A percentile compares a stretch with the other conserved stretches of the same genome.
These are phyloP conservation scores for Calonectria pseudoreteaudii DNA, from an alignment of 2,329 filamentous ascomycete species.

Conservation along the genomic window DNA sequence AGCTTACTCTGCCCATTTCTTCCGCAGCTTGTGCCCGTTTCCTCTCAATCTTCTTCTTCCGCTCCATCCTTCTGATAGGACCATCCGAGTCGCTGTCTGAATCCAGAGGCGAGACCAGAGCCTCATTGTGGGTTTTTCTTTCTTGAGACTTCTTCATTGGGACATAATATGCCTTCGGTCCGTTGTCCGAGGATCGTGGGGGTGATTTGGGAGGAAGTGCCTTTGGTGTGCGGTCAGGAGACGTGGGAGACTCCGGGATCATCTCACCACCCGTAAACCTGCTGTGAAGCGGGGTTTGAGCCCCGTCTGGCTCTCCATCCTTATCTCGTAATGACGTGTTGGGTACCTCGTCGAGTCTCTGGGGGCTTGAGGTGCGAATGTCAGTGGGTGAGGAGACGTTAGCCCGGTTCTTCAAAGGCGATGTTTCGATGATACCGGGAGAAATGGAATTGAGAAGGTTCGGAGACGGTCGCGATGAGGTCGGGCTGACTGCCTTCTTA, in stretches of 20 bases:
- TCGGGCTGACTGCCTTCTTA: conserved; percentile 63
- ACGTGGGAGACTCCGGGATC: conserved; percentile 53
- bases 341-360: conserved; percentile 46
- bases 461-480: conserved; percentile 69
- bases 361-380: conserved; percentile 56
- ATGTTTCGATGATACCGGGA: conserved; percentile 57
- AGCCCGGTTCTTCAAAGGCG: conserved; percentile 63
- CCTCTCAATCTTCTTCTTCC: conserved; percentile 50
- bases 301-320: conserved; percentile 28
- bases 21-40: conserved; percentile 55
- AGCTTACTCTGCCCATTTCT: conserved; percentile 55
- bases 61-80: conserved; percentile 46
- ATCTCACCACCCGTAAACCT: conserved; percentile 44
- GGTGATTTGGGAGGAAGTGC: conserved; percentile 30
- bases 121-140: conserved; percentile 46
- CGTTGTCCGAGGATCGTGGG: conserved; percentile 37
- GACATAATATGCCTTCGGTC: conserved; percentile 58
- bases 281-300: conserved; percentile 42
- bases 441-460: conserved; percentile 60
- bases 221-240: conserved; percentile 36
- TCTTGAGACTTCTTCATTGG: conserved; percentile 61
- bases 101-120: conserved; percentile 38
- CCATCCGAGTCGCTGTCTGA: conserved; percentile 52
- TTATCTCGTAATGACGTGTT: conserved; percentile 41
- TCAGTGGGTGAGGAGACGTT: conserved; percentile 60